Evolutionary conservation across 805 yeast genomes (phyloP).

Genomic region (Teunomyces lycoperdinae): DNA sequence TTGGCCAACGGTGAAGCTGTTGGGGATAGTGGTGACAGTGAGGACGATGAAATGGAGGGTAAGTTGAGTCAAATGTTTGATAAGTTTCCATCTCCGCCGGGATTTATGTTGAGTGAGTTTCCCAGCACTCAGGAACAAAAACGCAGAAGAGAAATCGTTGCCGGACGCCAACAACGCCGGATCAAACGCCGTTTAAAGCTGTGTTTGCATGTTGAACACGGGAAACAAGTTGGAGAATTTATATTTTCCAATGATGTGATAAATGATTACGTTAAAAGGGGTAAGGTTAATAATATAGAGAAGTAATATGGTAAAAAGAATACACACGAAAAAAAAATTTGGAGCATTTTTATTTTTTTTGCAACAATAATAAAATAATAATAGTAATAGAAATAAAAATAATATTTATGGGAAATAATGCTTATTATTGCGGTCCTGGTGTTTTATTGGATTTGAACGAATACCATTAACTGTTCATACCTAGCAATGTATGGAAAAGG

Average conservation of each 20-base stretch:
- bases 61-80: slow-evolving; percentile 32
- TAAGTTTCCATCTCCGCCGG: slow-evolving; percentile 39
- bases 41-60: slow-evolving; percentile 13
- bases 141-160: slow-evolving; percentile 17
- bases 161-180: slow-evolving; percentile 23
- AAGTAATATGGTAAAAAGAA: background rate
- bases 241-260: slow-evolving; percentile 29
- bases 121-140: slow-evolving; percentile 32
- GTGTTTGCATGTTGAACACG: slow-evolving; percentile 17
- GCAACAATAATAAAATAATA: background rate
- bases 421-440: background rate
- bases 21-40: background rate
- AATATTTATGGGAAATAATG: background rate
- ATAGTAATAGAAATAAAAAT: background rate
- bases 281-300: slow-evolving; percentile 1
- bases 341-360: background rate
- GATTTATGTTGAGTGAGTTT: slow-evolving; percentile 38
- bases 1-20: slow-evolving; percentile 2
- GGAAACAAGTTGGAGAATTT: slow-evolving; percentile 27
- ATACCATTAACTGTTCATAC: no score
- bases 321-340: background rate
- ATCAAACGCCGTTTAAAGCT: slow-evolving; percentile 25
- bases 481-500: background rate
- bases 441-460: background rate
- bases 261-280: slow-evolving; percentile 23